Conservation (phyloP, 1,284 basidiomycete species). For the Rhodotorula sp. region DNA sequence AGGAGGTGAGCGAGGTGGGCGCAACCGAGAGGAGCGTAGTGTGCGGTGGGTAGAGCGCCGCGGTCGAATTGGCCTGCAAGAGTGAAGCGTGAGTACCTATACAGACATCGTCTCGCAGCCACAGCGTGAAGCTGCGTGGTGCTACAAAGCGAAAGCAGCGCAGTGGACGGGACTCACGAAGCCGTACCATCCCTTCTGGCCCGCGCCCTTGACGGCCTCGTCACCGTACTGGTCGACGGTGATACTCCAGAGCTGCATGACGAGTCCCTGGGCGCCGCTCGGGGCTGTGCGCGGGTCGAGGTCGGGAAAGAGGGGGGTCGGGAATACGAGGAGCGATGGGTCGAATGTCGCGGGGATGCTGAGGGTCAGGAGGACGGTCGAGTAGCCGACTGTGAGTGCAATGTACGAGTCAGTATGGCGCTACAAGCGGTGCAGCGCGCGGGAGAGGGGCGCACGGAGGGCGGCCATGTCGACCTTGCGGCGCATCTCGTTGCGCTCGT, state of each 20-base stretch:
- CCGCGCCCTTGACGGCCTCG: constrained; percentile 35
- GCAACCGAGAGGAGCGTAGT: constrained; percentile 63
- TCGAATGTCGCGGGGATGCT: constrained; percentile 31
- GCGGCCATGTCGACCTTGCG: constrained; percentile 33
- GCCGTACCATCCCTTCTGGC: constrained; percentile 35
- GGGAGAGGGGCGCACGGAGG: constrained; percentile 18
- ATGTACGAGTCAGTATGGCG: not conserved
- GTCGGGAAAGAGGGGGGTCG: constrained; percentile 38
- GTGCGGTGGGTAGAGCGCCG: constrained; percentile 25
- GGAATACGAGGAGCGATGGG: constrained; percentile 35
- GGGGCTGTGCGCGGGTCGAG: constrained; percentile 40
- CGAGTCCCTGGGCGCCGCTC: constrained; percentile 22
- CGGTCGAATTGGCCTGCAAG: constrained; percentile 40
- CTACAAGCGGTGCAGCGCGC: too few species aligned
- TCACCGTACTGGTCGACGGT: constrained; percentile 33
- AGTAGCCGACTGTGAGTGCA: constrained; percentile 36
- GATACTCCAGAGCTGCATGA: constrained; percentile 41
- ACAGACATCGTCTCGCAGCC: too few species aligned
- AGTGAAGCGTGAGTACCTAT: not conserved
- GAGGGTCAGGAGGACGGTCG: constrained; percentile 38
- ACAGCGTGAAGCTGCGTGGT: too few species aligned
- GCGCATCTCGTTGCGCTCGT: constrained; percentile 25
- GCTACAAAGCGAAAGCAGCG: not conserved
- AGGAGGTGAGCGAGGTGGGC: constrained; percentile 69
- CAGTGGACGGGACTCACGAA: constrained; percentile 23